Evolutionary conservation across 345 rosid species (phyloP).

Genomic region (Pistacia integerrima): DNA sequence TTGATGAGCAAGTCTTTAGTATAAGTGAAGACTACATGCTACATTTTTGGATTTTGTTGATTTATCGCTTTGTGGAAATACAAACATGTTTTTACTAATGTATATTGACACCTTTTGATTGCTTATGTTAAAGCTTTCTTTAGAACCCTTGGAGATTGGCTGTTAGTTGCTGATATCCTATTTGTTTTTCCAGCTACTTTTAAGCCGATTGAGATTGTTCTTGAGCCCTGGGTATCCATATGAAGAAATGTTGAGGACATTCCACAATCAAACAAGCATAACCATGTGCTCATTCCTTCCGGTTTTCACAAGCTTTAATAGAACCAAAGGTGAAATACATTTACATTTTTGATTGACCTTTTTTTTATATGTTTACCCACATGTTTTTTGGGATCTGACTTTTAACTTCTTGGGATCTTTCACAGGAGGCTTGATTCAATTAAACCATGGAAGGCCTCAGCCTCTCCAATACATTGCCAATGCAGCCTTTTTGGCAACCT

Average conservation of each 20-base stretch:
- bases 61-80: too few relatives aligned
- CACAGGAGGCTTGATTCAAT: conserved; percentile 81
- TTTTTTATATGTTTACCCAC: not conserved
- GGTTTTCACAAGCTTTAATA: conserved; percentile 62
- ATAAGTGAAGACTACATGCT: too few relatives aligned
- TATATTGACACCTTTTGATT: not conserved
- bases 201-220: conserved; percentile 86
- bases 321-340: conserved; percentile 58
- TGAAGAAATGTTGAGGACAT: conserved; percentile 82
- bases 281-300: conserved; percentile 83
- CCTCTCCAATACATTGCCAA: conserved; percentile 91
- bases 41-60: too few relatives aligned
- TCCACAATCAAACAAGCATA: conserved; percentile 86
- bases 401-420: conserved; percentile 13
- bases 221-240: conserved; percentile 92
- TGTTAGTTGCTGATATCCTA: conserved; percentile 8
- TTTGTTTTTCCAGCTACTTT: conserved; percentile 53
- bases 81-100: too few relatives aligned
- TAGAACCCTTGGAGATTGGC: not conserved
- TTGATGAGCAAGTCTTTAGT: not conserved
- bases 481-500: conserved; percentile 86
- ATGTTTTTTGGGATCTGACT: conserved; percentile 17
- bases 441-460: conserved; percentile 95
- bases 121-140: conserved; percentile 1
- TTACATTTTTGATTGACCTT: not conserved